phyloP scores from a whole-genome alignment of 202 grass and related monocot species.

The Cymbopogon flexuosus region DNA sequence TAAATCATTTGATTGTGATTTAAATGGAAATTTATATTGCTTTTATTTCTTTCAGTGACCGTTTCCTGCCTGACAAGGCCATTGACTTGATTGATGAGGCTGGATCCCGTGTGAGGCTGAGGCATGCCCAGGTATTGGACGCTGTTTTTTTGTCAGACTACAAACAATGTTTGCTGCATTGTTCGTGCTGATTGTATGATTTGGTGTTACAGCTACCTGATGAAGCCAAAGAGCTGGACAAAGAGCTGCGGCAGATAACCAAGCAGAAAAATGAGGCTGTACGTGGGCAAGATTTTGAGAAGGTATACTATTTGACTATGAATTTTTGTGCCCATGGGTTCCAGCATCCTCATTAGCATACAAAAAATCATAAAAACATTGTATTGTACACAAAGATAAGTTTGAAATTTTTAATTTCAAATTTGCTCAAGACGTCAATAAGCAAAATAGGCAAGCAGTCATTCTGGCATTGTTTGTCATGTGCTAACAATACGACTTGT shows the following conservation, averaged over 20 bases:
- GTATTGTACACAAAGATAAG: background rate
- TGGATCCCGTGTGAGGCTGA: conserved; percentile 88
- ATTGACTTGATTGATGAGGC: conserved; percentile 98
- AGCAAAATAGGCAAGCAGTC: background rate
- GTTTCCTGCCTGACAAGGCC: conserved; percentile 93
- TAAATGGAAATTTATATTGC: conserved; percentile 16
- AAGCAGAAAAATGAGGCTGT: conserved; percentile 91
- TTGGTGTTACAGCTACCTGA: conserved; percentile 61
- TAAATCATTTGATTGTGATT: background rate
- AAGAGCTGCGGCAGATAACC: conserved; percentile 75
- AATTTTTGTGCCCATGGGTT: background rate
- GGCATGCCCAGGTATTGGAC: conserved; percentile 69
- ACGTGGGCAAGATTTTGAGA: conserved; percentile 89
- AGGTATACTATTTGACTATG: conserved; percentile 41
- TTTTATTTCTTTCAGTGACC: conserved; percentile 57
- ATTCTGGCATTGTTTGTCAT: background rate
- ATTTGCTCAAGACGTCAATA: background rate
- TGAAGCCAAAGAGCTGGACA: conserved; percentile 94
- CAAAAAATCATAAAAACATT: background rate
- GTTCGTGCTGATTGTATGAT: conserved; percentile 22
- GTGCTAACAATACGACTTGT: background rate
- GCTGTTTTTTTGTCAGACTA: background rate
- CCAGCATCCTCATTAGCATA: background rate
- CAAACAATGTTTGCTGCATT: background rate
- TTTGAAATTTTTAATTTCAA: background rate